A percentile compares a stretch with the other conserved stretches of the same genome.
Conservation (phyloP, 805 yeast genomes). For the Teunomyces tritomae region DNA sequence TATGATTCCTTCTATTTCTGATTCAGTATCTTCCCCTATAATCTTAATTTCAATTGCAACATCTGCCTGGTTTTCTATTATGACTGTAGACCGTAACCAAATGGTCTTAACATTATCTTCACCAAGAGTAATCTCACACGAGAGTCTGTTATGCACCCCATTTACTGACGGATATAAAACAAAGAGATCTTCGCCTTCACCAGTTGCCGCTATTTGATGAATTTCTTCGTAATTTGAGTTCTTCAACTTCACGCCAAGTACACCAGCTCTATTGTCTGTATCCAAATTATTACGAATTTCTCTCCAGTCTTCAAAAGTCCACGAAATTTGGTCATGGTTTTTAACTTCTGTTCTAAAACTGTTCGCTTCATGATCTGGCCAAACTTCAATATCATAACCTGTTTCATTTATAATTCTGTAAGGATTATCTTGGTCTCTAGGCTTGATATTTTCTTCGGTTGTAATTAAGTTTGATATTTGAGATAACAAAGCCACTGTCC, state of each 20-base stretch:
- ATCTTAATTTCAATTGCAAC: conserved; percentile 54
- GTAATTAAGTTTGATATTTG: conserved; percentile 62
- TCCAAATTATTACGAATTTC: conserved; percentile 75
- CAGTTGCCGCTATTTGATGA: conserved; percentile 60
- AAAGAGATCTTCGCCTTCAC: conserved; percentile 81
- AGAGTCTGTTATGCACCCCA: conserved; percentile 69
- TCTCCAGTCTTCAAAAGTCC: conserved; percentile 97
- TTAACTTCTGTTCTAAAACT: conserved; percentile 33
- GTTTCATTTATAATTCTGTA: conserved; percentile 80
- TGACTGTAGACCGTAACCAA: conserved; percentile 71
- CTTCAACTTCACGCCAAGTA: conserved; percentile 59
- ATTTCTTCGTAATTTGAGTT: conserved; percentile 56
- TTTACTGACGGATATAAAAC: conserved; percentile 59
- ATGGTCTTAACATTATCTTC: conserved; percentile 79
- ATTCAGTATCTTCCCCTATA: conserved; percentile 29
- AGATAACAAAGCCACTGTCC: conserved; percentile 73
- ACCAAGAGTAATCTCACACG: conserved; percentile 66
- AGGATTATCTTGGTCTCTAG: conserved; percentile 80
- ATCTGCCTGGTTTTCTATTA: conserved; percentile 57
- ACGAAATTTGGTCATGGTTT: conserved; percentile 55
- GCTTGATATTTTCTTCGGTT: conserved; percentile 51
- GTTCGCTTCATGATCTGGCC: conserved; percentile 55
- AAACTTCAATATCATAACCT: conserved; percentile 74
- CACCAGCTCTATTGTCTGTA: conserved; percentile 58
- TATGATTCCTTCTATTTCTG: conserved; percentile 20